Conservation (phyloP, 2,329 filamentous ascomycete genomes). For the Taxawa tesnikishii region DNA sequence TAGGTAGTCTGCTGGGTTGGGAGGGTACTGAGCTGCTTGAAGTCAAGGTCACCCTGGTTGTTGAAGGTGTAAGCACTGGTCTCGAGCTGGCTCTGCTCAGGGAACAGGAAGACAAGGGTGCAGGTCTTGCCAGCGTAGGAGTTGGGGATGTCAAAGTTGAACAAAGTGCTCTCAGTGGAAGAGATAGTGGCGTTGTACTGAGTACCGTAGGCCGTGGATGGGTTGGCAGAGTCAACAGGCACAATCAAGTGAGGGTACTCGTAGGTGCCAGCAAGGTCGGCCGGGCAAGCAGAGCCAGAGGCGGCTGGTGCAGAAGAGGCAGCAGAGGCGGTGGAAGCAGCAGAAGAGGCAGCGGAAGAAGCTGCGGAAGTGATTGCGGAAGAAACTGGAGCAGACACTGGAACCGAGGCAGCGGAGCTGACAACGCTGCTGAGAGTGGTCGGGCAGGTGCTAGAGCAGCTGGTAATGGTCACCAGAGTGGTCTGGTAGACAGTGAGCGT, state of each 20-base stretch:
- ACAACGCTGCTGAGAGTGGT: constrained; percentile 6
- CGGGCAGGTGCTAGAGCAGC: constrained; percentile 7
- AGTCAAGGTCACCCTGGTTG: constrained; percentile 21
- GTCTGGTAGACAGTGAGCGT: constrained; percentile 9
- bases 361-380: constrained; percentile 3
- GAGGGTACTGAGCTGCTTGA: constrained; percentile 18
- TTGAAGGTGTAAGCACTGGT: constrained; percentile 19
- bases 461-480: constrained; percentile 12
- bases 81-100: constrained; percentile 22
- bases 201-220: constrained; percentile 39
- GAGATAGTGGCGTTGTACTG: constrained; percentile 45
- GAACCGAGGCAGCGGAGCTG: neutral
- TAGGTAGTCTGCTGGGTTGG: constrained; percentile 40
- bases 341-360: neutral
- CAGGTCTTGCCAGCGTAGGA: constrained; percentile 45
- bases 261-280: constrained; percentile 19
- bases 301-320: constrained; percentile 4
- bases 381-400: constrained; percentile 2
- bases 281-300: constrained; percentile 13
- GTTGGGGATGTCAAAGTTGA: constrained; percentile 55
- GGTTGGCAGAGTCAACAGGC: constrained; percentile 42
- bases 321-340: constrained; percentile 3
- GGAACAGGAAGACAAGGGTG: constrained; percentile 53
- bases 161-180: constrained; percentile 43
- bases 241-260: constrained; percentile 50